Percentiles rank a stretch among this genome's conserved stretches.
Evolutionary conservation across 345 rosid species (phyloP).

Genomic region (Eucalyptus shirleyi): DNA sequence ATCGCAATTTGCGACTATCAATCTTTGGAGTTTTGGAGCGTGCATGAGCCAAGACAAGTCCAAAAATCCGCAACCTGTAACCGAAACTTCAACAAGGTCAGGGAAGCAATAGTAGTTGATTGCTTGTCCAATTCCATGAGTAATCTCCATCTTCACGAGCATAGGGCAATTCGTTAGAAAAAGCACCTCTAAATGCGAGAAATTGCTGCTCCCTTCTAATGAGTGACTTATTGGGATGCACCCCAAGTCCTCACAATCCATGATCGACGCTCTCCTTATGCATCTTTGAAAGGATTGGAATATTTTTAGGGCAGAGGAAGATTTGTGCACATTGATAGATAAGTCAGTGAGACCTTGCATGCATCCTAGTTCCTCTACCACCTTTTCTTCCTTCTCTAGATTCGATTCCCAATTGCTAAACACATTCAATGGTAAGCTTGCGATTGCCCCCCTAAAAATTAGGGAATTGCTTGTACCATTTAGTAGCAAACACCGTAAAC

Average conservation of each 20-base stretch:
- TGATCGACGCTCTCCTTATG: fast-evolving
- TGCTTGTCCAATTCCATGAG: fast-evolving
- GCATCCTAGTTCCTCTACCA: background rate
- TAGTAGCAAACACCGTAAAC: background rate
- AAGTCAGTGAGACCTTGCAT: background rate
- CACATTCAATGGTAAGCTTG: background rate
- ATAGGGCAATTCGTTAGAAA: too few species aligned
- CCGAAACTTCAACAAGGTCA: fast-evolving
- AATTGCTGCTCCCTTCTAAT: fast-evolving
- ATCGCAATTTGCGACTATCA: too few species aligned
- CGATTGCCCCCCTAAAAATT: fast-evolving
- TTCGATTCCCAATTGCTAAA: fast-evolving
- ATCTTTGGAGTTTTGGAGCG: fast-evolving
- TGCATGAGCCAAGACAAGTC: fast-evolving
- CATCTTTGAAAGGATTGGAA: background rate
- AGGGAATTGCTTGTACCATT: fast-evolving
- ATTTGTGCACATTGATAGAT: fast-evolving
- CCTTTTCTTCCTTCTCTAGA: fast-evolving
- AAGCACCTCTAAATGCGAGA: background rate
- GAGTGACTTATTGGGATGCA: background rate
- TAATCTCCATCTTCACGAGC: too few species aligned
- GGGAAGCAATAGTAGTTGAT: too few species aligned
- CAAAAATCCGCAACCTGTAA: fast-evolving
- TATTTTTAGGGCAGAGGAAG: background rate
- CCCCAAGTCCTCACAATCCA: fast-evolving